Evolutionary conservation across 1,284 basidiomycete species (phyloP).

Genomic region (Ustilago tritici): DNA sequence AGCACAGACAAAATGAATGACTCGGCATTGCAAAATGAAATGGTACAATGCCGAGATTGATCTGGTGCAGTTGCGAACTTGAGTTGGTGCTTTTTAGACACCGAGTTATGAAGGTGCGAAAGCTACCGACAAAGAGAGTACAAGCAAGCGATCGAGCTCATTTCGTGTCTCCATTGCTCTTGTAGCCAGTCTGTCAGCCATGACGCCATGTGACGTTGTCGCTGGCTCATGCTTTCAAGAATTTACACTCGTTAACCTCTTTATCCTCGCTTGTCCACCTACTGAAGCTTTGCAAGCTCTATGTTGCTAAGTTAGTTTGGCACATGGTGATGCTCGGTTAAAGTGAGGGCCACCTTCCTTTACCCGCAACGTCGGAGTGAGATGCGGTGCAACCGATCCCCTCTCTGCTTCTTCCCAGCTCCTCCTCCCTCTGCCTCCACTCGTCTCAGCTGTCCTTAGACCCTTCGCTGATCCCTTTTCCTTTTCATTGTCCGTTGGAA

Average conservation of each 20-base stretch:
- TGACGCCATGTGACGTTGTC: slow-evolving; percentile 2
- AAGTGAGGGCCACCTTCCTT: not conserved
- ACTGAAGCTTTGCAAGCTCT: not conserved
- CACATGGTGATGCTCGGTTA: slow-evolving; percentile 17
- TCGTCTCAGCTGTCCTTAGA: not conserved
- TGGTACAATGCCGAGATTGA: too few species aligned
- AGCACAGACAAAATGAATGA: too few species aligned
- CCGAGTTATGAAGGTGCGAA: too few species aligned
- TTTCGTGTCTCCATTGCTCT: too few species aligned
- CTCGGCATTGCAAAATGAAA: too few species aligned
- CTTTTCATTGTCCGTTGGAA: not conserved
- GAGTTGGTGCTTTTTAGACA: too few species aligned
- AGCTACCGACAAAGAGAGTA: too few species aligned
- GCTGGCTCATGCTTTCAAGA: not conserved
- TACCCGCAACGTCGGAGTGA: too few species aligned
- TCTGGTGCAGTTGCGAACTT: too few species aligned
- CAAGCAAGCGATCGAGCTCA: too few species aligned
- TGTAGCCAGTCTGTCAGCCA: not conserved
- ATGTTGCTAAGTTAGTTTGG: not conserved
- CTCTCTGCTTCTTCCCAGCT: too few species aligned
- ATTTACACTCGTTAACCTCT: not conserved
- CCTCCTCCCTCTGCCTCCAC: not conserved
- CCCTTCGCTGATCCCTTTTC: not conserved
- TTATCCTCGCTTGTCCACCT: not conserved
- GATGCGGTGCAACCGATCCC: not conserved